phyloP scores from a whole-genome alignment of 495 filamentous ascomycete genomes.

The Haplographium delicatum region DNA sequence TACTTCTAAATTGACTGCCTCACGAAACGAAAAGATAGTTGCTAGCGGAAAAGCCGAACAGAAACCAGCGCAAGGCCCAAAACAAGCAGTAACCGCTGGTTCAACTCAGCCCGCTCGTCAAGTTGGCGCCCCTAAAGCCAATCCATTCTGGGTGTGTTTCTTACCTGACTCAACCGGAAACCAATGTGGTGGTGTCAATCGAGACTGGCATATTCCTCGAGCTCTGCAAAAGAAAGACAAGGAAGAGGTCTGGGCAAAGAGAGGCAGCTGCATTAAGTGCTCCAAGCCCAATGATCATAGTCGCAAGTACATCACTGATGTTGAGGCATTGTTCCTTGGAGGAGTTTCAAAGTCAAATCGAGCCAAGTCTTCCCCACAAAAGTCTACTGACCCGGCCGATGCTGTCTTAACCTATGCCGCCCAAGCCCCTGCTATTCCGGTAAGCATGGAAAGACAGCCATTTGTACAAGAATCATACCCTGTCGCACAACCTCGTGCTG shows the following conservation, averaged over 20 bases:
- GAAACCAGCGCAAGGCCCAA: neutral
- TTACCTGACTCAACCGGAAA: neutral
- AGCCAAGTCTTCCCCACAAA: no score
- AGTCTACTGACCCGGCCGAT: no score
- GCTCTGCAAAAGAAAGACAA: neutral
- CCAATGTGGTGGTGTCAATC: neutral
- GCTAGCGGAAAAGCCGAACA: neutral
- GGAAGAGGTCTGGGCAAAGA: neutral
- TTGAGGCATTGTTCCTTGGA: no score
- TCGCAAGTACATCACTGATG: neutral
- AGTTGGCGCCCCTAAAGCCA: neutral
- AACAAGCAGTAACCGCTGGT: neutral
- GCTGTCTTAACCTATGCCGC: no score
- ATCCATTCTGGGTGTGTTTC: neutral
- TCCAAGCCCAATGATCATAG: neutral
- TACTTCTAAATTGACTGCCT: neutral
- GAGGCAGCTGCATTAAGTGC: neutral
- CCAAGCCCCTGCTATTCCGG: no score
- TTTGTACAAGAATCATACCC: no score
- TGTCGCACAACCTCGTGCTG: no score
- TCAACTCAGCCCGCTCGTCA: neutral
- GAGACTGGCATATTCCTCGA: neutral
- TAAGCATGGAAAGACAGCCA: no score
- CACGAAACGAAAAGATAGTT: neutral
- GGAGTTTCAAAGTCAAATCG: no score